Evolutionary conservation across 2,329 filamentous ascomycete species (phyloP).

Genomic region (Nothophoma quercina): DNA sequence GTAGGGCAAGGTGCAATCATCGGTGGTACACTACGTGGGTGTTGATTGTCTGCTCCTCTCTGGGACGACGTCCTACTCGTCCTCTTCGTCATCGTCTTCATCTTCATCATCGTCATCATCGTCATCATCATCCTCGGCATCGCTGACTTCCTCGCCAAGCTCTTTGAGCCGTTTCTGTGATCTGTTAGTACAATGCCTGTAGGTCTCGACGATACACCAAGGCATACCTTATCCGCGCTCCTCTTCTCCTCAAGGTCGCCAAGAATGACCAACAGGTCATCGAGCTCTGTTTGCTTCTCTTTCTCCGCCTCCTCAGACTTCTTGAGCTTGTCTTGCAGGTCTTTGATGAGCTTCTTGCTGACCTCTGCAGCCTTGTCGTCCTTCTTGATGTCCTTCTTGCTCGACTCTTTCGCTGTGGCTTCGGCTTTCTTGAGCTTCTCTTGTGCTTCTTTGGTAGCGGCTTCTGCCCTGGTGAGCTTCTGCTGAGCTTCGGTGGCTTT

Average conservation of each 20-base stretch:
- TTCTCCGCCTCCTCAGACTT: conserved; percentile 46
- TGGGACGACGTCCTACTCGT: not conserved
- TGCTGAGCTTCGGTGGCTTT: conserved; percentile 58
- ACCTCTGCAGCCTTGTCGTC: conserved; percentile 53
- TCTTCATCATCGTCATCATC: conserved; percentile 40
- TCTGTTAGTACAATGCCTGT: conserved; percentile 19
- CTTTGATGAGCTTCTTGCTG: conserved; percentile 48
- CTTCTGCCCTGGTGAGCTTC: conserved; percentile 28
- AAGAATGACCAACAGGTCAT: conserved; percentile 58
- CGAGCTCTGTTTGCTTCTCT: conserved; percentile 56
- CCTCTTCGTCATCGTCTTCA: conserved; percentile 28
- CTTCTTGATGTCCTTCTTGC: conserved; percentile 24
- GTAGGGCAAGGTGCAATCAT: not conserved
- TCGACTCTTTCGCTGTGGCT: conserved; percentile 8
- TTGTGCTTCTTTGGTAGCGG: conserved; percentile 50
- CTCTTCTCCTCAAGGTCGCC: conserved; percentile 58
- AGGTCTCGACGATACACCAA: not conserved
- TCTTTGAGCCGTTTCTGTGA: conserved; percentile 57
- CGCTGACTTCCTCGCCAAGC: conserved; percentile 53
- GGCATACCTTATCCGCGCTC: conserved; percentile 47
- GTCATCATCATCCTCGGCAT: conserved; percentile 51
- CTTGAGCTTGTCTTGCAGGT: conserved; percentile 56
- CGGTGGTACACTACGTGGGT: not conserved
- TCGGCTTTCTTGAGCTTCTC: conserved; percentile 40
- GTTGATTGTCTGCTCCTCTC: not conserved